Conservation (phyloP, 306 rosid species). For the Vicia faba region DNA sequence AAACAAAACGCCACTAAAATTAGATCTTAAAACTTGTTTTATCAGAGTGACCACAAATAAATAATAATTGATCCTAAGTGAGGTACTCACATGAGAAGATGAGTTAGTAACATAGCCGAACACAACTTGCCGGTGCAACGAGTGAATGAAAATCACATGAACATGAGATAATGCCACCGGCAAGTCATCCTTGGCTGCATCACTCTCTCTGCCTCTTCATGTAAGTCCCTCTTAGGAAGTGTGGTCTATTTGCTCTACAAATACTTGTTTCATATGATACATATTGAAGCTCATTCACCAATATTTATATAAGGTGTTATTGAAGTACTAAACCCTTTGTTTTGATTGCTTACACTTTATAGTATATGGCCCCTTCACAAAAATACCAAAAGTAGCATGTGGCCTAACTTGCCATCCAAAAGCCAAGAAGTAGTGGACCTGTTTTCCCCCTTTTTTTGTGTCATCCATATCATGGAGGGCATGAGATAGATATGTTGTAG, state of each 20-base stretch:
- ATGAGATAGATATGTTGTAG: conserved; percentile 3
- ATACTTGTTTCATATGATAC: not conserved
- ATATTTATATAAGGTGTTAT: conserved; percentile 25
- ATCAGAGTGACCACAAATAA: not conserved
- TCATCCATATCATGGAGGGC: conserved; percentile 24
- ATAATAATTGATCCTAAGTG: not conserved
- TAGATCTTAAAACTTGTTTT: too few species aligned
- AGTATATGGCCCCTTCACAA: conserved; percentile 25
- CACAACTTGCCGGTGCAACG: conserved; percentile 40
- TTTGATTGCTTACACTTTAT: conserved; percentile 2
- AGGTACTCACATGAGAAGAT: conserved; percentile 43
- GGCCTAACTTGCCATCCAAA: conserved; percentile 41
- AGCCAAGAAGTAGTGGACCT: conserved; percentile 36
- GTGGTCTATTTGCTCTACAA: not conserved
- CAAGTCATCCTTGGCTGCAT: conserved; percentile 61
- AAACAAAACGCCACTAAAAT: too few species aligned
- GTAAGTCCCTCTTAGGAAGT: conserved; percentile 44
- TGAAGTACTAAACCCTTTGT: not conserved
- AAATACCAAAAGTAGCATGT: conserved; percentile 39
- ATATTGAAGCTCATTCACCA: not conserved
- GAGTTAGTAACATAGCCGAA: conserved; percentile 49
- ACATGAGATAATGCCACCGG: conserved; percentile 28
- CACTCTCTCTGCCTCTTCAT: conserved; percentile 44
- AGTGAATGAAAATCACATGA: not conserved
- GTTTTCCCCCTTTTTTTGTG: conserved; percentile 10